Conservation (phyloP, 257 asterid species). For the Paulownia fortunei region DNA sequence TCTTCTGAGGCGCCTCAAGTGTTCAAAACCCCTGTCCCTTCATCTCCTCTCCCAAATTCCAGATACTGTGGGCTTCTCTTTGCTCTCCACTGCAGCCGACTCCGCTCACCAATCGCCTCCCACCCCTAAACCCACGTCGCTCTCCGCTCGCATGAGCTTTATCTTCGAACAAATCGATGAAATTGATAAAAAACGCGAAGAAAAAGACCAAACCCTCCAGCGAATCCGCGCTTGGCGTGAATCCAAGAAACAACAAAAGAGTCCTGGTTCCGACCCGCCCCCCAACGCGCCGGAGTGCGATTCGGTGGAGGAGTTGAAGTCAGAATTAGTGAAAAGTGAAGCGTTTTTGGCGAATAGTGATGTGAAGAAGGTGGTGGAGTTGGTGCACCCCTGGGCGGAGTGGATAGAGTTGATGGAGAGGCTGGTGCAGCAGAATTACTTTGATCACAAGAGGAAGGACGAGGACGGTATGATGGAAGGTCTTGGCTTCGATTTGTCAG, state of each 20-base stretch:
- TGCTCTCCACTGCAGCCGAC: constrained; percentile 44
- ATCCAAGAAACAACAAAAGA: constrained; percentile 56
- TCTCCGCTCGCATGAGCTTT: constrained; percentile 90
- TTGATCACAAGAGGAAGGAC: constrained; percentile 89
- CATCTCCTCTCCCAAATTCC: constrained; percentile 36
- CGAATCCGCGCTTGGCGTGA: constrained; percentile 96
- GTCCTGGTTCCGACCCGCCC: constrained; percentile 27
- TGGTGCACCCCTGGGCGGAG: constrained; percentile 96
- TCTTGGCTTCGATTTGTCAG: constrained; percentile 65
- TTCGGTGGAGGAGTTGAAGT: constrained; percentile 41
- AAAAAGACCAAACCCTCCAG: constrained; percentile 82
- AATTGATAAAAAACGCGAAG: constrained; percentile 66
- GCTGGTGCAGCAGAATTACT: constrained; percentile 89
- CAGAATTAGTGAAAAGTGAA: constrained; percentile 45
- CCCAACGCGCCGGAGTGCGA: constrained; percentile 9
- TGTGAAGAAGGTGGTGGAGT: constrained; percentile 64
- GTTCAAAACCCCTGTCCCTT: constrained; percentile 30
- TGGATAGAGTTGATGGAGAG: constrained; percentile 96
- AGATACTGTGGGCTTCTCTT: constrained; percentile 34
- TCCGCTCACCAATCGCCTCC: constrained; percentile 38
- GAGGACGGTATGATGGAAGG: constrained; percentile 84
- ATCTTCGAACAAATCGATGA: constrained; percentile 91
- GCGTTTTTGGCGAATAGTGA: constrained; percentile 39
- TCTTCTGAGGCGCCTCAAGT: constrained; percentile 50
- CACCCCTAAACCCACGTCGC: constrained; percentile 62